phyloP scores from a whole-genome alignment of 169 alveolate genomes.

The Plasmodium coatneyi region DNA sequence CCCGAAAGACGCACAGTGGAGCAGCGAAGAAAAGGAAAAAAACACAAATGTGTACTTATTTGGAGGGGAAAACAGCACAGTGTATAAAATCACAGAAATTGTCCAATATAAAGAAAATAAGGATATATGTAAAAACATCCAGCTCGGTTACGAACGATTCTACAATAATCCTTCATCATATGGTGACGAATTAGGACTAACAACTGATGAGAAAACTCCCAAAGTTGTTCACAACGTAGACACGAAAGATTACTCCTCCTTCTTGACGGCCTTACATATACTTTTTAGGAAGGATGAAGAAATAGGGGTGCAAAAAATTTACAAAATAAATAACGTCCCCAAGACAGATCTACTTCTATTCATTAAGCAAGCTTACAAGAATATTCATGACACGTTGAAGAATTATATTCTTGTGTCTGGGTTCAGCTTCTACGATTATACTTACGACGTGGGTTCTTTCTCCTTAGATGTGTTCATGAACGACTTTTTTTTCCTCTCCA shows the following conservation, averaged over 20 bases:
- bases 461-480: conserved; percentile 19
- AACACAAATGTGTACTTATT: neutral
- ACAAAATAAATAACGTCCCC: conserved; percentile 51
- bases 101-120: conserved; percentile 11
- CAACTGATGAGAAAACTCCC: neutral
- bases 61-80: neutral
- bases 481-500: conserved; percentile 23
- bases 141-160: conserved; percentile 11
- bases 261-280: conserved; percentile 36
- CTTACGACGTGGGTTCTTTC: conserved; percentile 8
- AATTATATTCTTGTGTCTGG: conserved; percentile 17
- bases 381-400: conserved; percentile 30
- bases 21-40: conserved; percentile 14
- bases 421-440: conserved; percentile 35
- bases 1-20: neutral
- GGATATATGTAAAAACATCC: neutral
- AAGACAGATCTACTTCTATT: conserved; percentile 19
- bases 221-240: conserved; percentile 10
- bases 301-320: neutral
- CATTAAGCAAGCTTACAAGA: conserved; percentile 25
- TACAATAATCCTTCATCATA: neutral
- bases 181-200: neutral
- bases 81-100: conserved; percentile 4
- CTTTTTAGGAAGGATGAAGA: conserved; percentile 2
- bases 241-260: conserved; percentile 6